Base-by-base conservation (phyloP, 2,329 filamentous ascomycete species). In the Penicillium italicum region DNA sequence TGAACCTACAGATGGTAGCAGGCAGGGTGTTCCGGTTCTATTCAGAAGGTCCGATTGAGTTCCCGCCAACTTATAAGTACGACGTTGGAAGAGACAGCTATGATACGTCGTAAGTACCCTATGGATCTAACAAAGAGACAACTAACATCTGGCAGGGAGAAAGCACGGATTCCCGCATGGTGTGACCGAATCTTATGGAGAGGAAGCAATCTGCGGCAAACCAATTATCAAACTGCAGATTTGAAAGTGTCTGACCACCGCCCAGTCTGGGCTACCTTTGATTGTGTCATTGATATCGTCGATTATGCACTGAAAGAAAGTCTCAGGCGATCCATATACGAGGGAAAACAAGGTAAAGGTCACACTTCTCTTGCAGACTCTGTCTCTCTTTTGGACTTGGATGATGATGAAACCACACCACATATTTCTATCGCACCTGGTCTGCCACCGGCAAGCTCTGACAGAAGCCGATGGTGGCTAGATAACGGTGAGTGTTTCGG, bases 1-100 rank as follows among this genome's bases (percentile, higher is more conserved):
- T 99, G 54, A 97, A 97, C 70, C 78, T 97, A 9, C 92, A 97
- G 79, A 99, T 97, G 94, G 87, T 96, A 47, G 89, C 90, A 51
- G 94, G 93, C 0, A 80, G 91, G 42, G 87, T 90, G 0, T 99
- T 99, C 66, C 90, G 86, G 1, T 95, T 88, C 70, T 99, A 97
- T 72, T 93, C 90, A 0, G 94, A 99, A 75, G 88, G 89, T 5
- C 84, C 84, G 52, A 95, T 97, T 62, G 88, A 81, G 1, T 99
- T 99, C 70, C 81, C 89, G 66, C 94, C 94, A 0, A 99, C 94
- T 0, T 99, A 99, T 78, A 96, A 96, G 73, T 99, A 90, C 69
- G 90, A 99, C 70, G 80, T 96, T 58, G 91, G 90, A 30, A 89
- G 85, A 4, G 91, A 97, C 71, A 82, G 82, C 50, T 99, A 97